phyloP scores from a whole-genome alignment of 164 flowering plant species.

The Vitis rupestris region DNA sequence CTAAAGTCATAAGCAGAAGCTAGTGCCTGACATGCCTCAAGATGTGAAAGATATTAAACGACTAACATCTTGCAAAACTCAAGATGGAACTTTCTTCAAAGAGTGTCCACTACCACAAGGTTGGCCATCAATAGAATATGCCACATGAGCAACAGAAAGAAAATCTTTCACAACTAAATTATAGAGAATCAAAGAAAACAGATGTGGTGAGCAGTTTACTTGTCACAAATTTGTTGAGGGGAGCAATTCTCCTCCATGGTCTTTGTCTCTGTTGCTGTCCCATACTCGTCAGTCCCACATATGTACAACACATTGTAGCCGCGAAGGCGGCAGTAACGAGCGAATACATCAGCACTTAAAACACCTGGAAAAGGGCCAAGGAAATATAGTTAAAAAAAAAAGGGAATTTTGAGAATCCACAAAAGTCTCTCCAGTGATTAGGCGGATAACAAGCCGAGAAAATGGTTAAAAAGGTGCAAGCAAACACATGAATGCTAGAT shows the following conservation, averaged over 20 bases:
- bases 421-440: not conserved
- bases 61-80: no score
- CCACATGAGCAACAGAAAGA: no score
- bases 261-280: slow-evolving; percentile 86
- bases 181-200: not conserved
- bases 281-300: slow-evolving; percentile 92
- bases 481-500: no score
- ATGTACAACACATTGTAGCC: slow-evolving; percentile 73
- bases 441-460: not conserved
- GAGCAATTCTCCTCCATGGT: slow-evolving; percentile 78
- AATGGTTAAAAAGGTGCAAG: not conserved
- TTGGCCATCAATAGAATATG: no score
- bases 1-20: no score
- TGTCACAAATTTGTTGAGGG: slow-evolving; percentile 80
- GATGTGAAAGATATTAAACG: no score
- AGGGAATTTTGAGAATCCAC: not conserved
- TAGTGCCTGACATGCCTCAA: no score
- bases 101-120: no score
- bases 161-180: not conserved
- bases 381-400: no score
- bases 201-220: slow-evolving; percentile 32
- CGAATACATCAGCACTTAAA: slow-evolving; percentile 88
- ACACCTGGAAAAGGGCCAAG: slow-evolving; percentile 42
- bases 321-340: slow-evolving; percentile 71
- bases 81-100: no score